Evolutionary conservation across 2,329 filamentous ascomycete genomes (phyloP), one percentile per base, ranked within the genome.

Genomic region (Cytospora schulzeri): DNA sequence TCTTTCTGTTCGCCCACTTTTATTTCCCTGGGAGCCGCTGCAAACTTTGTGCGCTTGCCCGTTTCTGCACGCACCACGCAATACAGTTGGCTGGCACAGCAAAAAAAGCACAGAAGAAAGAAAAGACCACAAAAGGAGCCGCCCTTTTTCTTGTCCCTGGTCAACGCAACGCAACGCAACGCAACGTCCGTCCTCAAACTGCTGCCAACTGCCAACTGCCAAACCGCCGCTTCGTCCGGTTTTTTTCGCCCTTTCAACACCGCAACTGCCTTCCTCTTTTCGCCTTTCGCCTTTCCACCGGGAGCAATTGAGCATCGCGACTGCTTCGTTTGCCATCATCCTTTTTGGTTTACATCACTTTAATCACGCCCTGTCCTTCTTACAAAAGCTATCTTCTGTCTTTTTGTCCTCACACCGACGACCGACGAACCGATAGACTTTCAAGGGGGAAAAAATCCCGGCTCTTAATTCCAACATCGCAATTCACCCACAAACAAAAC

Each of bases 301-400:
- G 51, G 60, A 60, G 62, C 56, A 64, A 48, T 62, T 62, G 54
- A 56, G 62, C 62, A 64, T 60, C 57, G 62, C 56, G 56, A 60
- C 62, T 60, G 57, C 62, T 58, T 64, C 62, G 48, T 60, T 64
- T 64, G 62, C 60, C 52, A 62, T 62, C 45, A 48, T 62, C 60
- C 50, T 62, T 53, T 61, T 62, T 54, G 55, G 41, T 54, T 26
- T 62, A 57, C 60, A 53, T 50, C 60, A 56, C 41, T 62, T 62
- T 62, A 62, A 62, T 62, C 52, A 29, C 51, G 57, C 33, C 57
- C 62, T 60, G 57, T 64, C 62, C 57, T 64, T 56, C 55, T 45
- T 52, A n/a, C n/a, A 3, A 24, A 24, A 48, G 45, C 45, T 48
- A 50, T 60, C 57, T 31, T n/a, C 60, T 54, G 38, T 41, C 38